A percentile compares a stretch with the other conserved stretches of the same genome.
phyloP scores from a whole-genome alignment of 345 rosid species.

The Eucalyptus victrix region DNA sequence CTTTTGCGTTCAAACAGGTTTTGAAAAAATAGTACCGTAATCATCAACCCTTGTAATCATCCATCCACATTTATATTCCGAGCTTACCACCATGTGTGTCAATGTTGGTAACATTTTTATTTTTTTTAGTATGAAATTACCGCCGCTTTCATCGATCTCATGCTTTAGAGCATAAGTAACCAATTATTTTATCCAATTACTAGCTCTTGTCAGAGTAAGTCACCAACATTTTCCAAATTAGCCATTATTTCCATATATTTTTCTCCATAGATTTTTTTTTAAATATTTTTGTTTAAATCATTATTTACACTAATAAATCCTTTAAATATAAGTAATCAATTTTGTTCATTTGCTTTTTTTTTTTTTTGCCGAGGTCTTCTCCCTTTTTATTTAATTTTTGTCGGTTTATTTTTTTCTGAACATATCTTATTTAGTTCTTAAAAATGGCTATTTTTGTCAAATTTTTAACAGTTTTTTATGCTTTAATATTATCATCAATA shows the following conservation, averaged over 20 bases:
- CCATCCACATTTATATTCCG: neutral
- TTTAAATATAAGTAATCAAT: neutral
- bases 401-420: neutral
- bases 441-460: neutral
- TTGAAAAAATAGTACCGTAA: neutral
- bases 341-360: neutral
- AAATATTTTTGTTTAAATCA: neutral
- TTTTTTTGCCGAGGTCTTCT: neutral
- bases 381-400: neutral
- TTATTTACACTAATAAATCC: neutral
- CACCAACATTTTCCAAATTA: neutral
- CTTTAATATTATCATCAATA: neutral
- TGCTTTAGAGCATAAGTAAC: neutral
- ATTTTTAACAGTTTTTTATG: neutral
- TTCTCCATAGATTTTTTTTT: too few species aligned
- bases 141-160: neutral
- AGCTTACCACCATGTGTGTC: neutral
- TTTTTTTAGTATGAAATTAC: neutral
- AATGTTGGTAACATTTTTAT: neutral
- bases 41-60: neutral
- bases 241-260: neutral
- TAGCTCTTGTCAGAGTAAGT: neutral
- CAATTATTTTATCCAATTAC: neutral
- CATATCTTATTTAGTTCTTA: neutral
- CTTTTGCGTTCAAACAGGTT: neutral